Percentiles rank a stretch among this genome's conserved stretches.
These are phyloP conservation scores for Solanum arcanum DNA, from an alignment of 257 asterid species.

Conservation along the genomic window DNA sequence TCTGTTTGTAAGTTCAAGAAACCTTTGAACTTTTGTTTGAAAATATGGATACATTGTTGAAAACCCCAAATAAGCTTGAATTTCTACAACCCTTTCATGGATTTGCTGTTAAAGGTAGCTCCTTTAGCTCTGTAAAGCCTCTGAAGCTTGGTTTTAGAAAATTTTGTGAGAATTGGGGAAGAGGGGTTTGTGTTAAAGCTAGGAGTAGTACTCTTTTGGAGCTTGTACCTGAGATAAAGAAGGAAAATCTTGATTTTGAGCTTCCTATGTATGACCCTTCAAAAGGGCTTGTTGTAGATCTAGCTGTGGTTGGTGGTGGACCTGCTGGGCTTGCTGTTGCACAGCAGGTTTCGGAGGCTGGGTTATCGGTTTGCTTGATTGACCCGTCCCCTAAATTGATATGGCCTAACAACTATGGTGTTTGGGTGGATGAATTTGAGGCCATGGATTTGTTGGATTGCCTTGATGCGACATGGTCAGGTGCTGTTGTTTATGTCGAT, in stretches of 20 bases:
- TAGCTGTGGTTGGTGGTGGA: conserved; percentile 97
- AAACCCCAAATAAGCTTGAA: conserved; percentile 66
- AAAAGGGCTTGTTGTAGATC: conserved; percentile 54
- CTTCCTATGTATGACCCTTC: conserved; percentile 83
- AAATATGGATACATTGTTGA: conserved; percentile 65
- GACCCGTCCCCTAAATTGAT: conserved; percentile 86
- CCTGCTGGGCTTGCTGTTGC: conserved; percentile 99
- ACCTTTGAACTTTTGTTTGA: conserved; percentile 3
- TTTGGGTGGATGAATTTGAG: conserved; percentile 99
- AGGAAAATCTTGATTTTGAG: conserved; percentile 89
- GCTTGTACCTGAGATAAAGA: conserved; percentile 87
- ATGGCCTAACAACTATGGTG: conserved; percentile 98
- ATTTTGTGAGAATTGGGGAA: conserved; percentile 19
- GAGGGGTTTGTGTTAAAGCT: conserved; percentile 30
- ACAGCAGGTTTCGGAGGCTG: conserved; percentile 95
- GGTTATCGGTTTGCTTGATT: conserved; percentile 83
- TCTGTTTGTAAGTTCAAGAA: conserved; percentile 9
- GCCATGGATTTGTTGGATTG: conserved; percentile 98
- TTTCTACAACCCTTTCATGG: conserved; percentile 57
- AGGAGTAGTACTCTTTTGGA: conserved; percentile 63
- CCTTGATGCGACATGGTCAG: conserved; percentile 87
- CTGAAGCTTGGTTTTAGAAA: conserved; percentile 35
- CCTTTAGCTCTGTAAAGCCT: conserved; percentile 41
- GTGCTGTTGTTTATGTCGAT: conserved; percentile 62
- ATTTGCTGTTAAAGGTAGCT: conserved; percentile 35